These are phyloP conservation scores for Ophiocordyceps sinensis DNA, from an alignment of 2,329 filamentous ascomycete species.

Conservation along the genomic window DNA sequence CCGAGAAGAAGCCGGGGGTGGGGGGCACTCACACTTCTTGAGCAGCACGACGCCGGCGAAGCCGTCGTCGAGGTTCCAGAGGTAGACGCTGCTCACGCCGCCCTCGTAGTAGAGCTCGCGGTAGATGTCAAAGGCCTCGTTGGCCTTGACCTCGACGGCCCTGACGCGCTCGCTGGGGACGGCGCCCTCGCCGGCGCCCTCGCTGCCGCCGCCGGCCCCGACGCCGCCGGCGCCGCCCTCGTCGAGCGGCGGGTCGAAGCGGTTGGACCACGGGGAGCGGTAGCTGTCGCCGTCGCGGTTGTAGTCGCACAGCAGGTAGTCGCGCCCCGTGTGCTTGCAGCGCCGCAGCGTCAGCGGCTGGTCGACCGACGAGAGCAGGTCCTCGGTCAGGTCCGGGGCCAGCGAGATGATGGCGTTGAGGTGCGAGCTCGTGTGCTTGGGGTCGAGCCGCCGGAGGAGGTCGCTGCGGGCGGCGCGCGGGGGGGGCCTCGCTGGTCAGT, in stretches of 20 bases:
- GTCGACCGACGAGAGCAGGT: conserved; percentile 94
- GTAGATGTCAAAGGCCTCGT: conserved; percentile 95
- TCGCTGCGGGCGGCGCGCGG: conserved; percentile 42
- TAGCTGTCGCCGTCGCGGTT: conserved; percentile 98
- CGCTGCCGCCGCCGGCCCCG: conserved; percentile 36
- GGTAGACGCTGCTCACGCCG: conserved; percentile 88
- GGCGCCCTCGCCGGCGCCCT: conserved; percentile 60
- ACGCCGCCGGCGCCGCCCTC: conserved; percentile 40
- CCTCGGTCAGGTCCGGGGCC: conserved; percentile 85
- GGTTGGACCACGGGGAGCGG: conserved; percentile 96
- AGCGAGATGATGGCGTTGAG: conserved; percentile 80
- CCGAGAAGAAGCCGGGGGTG: too few species aligned
- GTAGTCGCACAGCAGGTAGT: conserved; percentile 98
- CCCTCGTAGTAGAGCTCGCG: conserved; percentile 95
- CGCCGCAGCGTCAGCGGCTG: conserved; percentile 79
- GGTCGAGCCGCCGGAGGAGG: conserved; percentile 93
- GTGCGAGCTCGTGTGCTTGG: conserved; percentile 78
- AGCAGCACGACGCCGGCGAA: conserved; percentile 91
- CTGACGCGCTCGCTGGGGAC: conserved; percentile 82
- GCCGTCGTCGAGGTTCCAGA: conserved; percentile 96
- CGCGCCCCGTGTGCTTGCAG: conserved; percentile 77
- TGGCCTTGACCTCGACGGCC: conserved; percentile 86
- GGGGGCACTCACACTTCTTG: conserved; percentile 64
- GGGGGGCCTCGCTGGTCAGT: not conserved
- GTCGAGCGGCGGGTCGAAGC: conserved; percentile 84